Evolutionary conservation across 805 yeast genomes (phyloP).

Genomic region (Torulaspora gathmanii): DNA sequence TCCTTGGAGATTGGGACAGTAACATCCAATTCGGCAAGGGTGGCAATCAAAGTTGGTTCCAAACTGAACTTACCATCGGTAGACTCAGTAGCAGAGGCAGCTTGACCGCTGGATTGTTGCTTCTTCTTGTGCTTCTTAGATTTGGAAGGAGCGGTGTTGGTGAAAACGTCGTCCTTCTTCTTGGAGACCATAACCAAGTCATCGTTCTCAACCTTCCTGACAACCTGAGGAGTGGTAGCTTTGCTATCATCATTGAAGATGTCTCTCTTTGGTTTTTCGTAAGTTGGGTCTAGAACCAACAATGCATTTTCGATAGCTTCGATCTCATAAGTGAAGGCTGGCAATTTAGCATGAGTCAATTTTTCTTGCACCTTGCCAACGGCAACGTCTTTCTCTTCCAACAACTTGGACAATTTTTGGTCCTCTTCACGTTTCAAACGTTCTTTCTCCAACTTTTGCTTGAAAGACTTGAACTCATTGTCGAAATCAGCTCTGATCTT

Average conservation of each 20-base stretch:
- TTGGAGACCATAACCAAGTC: slow-evolving; percentile 43
- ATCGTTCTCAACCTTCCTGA: slow-evolving; percentile 61
- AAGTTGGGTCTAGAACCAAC: slow-evolving; percentile 70
- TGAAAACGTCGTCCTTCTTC: slow-evolving; percentile 56
- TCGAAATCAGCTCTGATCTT: slow-evolving; percentile 69
- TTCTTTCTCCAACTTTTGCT: slow-evolving; percentile 63
- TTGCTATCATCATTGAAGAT: slow-evolving; percentile 31
- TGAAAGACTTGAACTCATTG: slow-evolving; percentile 67
- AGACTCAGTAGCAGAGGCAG: slow-evolving; percentile 14
- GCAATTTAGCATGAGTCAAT: slow-evolving; percentile 66
- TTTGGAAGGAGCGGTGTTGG: slow-evolving; percentile 42
- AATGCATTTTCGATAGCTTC: slow-evolving; percentile 68
- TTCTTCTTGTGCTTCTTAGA: slow-evolving; percentile 51
- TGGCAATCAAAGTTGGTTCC: slow-evolving; percentile 74
- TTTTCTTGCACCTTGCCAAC: slow-evolving; percentile 62
- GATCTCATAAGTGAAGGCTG: slow-evolving; percentile 82
- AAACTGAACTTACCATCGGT: slow-evolving; percentile 53
- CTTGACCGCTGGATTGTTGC: slow-evolving; percentile 30
- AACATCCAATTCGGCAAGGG: slow-evolving; percentile 70
- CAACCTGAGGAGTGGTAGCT: slow-evolving; percentile 40
- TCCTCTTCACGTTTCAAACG: slow-evolving; percentile 61
- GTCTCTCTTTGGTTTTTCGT: slow-evolving; percentile 50
- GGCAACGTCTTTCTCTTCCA: slow-evolving; percentile 48
- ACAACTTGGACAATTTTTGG: slow-evolving; percentile 44
- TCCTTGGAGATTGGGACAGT: slow-evolving; percentile 73